Evolutionary conservation across 116 monocot genomes (phyloP).

Genomic region (Papilionanthe hybrid): DNA sequence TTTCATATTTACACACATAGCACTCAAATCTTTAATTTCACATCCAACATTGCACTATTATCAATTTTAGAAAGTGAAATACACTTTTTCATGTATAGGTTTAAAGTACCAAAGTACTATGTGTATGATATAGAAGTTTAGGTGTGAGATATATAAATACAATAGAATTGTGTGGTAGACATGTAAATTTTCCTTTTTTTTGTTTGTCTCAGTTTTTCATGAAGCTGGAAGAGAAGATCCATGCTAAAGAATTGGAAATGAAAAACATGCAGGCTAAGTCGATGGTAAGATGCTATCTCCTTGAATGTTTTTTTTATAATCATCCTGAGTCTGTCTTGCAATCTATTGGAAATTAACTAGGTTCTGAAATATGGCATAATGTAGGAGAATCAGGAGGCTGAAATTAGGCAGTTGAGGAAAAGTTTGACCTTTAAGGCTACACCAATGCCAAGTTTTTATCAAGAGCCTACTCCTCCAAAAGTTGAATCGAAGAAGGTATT

Average conservation of each 20-base stretch:
- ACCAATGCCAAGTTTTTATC: conserved; percentile 93
- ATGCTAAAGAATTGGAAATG: conserved; percentile 78
- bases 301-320: background rate
- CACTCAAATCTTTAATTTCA: no score
- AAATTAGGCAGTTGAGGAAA: conserved; percentile 74
- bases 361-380: conserved; percentile 11
- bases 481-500: conserved; percentile 89
- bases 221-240: conserved; percentile 87
- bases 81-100: background rate
- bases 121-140: no score
- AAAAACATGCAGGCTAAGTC: conserved; percentile 88
- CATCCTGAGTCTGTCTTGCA: background rate
- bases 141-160: no score
- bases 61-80: no score
- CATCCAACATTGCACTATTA: no score
- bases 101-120: no score
- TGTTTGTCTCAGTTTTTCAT: conserved; percentile 55
- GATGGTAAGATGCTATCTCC: conserved; percentile 34
- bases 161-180: no score
- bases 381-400: conserved; percentile 87
- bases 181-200: no score
- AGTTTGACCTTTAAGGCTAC: conserved; percentile 88
- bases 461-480: conserved; percentile 82
- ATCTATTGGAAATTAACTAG: conserved; percentile 10
- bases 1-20: no score